Conservation (phyloP, 306 rosid genomes). For the Urtica urens region DNA sequence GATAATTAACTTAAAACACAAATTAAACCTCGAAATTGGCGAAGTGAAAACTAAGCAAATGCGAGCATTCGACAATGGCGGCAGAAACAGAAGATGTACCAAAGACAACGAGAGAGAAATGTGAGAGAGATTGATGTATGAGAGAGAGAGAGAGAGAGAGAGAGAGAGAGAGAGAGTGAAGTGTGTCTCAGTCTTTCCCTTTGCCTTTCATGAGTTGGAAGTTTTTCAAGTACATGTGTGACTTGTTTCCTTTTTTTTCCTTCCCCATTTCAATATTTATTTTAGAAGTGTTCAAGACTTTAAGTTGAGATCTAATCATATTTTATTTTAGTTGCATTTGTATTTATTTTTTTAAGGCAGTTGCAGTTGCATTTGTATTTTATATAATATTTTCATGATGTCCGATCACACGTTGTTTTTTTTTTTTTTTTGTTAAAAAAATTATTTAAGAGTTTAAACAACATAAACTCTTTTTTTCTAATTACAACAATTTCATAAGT, state of each 20-base stretch:
- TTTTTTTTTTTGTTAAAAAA: too few species aligned
- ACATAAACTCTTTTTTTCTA: too few species aligned
- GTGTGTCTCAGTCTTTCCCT: constrained; percentile 32
- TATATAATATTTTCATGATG: neutral
- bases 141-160: constrained; percentile 13
- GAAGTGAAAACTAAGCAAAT: constrained; percentile 12
- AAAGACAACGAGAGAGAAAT: neutral
- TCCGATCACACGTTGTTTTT: neutral
- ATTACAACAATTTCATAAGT: too few species aligned
- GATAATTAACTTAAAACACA: neutral
- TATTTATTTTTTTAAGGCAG: neutral
- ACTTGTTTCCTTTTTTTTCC: neutral
- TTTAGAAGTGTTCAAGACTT: too few species aligned
- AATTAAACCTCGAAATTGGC: constrained; percentile 14
- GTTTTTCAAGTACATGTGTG: neutral
- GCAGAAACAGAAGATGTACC: constrained; percentile 7
- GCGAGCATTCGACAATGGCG: constrained; percentile 18
- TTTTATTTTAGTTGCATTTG: neutral
- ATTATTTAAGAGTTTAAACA: too few species aligned
- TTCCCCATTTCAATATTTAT: neutral
- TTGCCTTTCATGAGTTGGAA: constrained; percentile 26
- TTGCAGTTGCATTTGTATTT: too few species aligned
- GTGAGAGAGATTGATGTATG: neutral
- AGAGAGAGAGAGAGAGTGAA: constrained; percentile 10
- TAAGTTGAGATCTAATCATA: too few species aligned